A percentile compares a stretch with the other conserved stretches of the same genome.
Evolutionary conservation across 2,329 filamentous ascomycete genomes (phyloP).

Genomic region (Talaromyces sp.): DNA sequence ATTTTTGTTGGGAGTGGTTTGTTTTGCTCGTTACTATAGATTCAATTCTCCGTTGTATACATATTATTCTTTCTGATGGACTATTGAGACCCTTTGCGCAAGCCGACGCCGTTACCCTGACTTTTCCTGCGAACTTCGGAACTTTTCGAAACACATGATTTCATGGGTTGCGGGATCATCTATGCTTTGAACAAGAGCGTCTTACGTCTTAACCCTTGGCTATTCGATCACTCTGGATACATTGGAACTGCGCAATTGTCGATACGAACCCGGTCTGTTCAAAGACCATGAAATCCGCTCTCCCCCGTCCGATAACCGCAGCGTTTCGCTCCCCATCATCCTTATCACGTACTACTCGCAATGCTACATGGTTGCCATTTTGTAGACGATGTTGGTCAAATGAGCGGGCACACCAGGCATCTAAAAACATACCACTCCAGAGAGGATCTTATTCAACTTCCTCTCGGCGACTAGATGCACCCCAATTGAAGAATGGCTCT

Average conservation of each 20-base stretch:
- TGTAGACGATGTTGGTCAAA: constrained; percentile 7
- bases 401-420: not conserved
- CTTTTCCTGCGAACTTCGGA: not conserved
- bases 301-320: constrained; percentile 2
- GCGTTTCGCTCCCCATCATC: not conserved
- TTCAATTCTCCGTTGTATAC: not conserved
- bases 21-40: not conserved
- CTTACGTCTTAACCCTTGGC: not conserved
- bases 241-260: not conserved
- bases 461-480: not conserved
- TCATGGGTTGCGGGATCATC: not conserved
- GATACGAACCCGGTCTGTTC: not conserved
- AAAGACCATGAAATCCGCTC: constrained; percentile 11
- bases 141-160: constrained; percentile 3
- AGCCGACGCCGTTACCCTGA: not conserved
- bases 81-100: not conserved
- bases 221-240: not conserved
- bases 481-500: not conserved
- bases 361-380: not conserved
- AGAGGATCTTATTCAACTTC: constrained; percentile 4
- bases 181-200: not conserved
- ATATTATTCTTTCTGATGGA: not conserved
- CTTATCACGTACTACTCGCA: not conserved
- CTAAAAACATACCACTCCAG: not conserved
- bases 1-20: not conserved